phyloP scores from a whole-genome alignment of 1,284 basidiomycete species.

The Apiotrichum montevideense region DNA sequence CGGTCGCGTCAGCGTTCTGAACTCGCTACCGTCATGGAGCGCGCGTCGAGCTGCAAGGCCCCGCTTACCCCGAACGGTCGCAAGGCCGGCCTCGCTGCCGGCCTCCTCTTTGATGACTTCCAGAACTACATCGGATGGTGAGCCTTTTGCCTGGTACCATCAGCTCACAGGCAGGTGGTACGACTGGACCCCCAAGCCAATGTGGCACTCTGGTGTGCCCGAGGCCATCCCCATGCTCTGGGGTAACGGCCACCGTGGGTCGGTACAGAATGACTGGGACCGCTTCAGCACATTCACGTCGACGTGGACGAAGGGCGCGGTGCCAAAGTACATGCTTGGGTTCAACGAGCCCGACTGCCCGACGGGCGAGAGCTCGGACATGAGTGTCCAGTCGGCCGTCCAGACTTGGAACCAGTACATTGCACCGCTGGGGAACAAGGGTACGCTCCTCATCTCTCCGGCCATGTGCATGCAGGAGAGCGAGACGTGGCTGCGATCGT shows the following conservation, averaged over 20 bases:
- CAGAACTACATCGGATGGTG: constrained; percentile 16
- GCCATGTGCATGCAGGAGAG: constrained; percentile 33
- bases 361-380: constrained; percentile 15
- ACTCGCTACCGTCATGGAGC: neutral
- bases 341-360: constrained; percentile 47
- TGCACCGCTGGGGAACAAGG: constrained; percentile 30
- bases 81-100: constrained; percentile 43
- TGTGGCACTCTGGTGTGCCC: constrained; percentile 16
- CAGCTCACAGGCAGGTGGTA: constrained; percentile 41
- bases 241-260: constrained; percentile 35
- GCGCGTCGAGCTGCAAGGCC: neutral
- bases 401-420: constrained; percentile 39
- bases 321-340: constrained; percentile 35
- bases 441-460: constrained; percentile 37
- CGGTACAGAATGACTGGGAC: constrained; percentile 15
- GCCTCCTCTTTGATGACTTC: constrained; percentile 24
- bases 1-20: neutral
- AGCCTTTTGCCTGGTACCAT: too few species aligned
- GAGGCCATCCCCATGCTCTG: constrained; percentile 43
- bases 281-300: constrained; percentile 32
- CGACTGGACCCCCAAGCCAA: constrained; percentile 13
- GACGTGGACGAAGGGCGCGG: constrained; percentile 7
- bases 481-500: constrained; percentile 25
- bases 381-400: constrained; percentile 20
- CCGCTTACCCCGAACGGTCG: constrained; percentile 28